Conservation (phyloP, 257 asterid genomes). For the Capsicum rhomboideum region DNA sequence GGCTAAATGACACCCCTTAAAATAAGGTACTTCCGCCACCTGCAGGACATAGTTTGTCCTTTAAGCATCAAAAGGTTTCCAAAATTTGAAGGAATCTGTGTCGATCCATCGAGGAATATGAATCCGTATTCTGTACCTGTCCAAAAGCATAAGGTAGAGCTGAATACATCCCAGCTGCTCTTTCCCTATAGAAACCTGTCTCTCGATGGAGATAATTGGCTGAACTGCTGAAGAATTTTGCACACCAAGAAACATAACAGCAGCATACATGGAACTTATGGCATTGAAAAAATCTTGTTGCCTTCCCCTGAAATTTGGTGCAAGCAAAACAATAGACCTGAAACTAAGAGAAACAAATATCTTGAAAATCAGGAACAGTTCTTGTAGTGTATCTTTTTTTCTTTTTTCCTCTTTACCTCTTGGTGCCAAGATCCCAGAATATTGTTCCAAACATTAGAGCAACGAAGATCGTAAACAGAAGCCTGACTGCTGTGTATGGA, state of each 20-base stretch:
- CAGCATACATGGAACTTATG: conserved; percentile 28
- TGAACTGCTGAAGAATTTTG: conserved; percentile 28
- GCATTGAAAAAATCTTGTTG: conserved; percentile 24
- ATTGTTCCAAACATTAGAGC: conserved; percentile 14
- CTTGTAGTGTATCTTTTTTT: background rate
- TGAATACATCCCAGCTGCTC: conserved; percentile 34
- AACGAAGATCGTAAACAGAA: conserved; percentile 8
- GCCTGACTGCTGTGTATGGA: conserved; percentile 8
- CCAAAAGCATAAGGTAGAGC: conserved; percentile 26
- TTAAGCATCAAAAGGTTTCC: background rate
- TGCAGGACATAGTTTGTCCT: background rate
- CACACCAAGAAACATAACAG: conserved; percentile 18
- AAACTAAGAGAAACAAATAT: background rate
- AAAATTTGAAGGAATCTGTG: background rate
- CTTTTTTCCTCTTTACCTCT: conserved; percentile 5
- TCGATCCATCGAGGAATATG: background rate
- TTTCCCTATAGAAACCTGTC: conserved; percentile 27
- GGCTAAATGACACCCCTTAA: background rate
- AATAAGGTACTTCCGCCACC: background rate
- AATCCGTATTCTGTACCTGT: conserved; percentile 11
- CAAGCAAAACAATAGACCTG: background rate
- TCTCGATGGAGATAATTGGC: conserved; percentile 22
- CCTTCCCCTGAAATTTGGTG: conserved; percentile 11
- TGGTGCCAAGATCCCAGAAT: conserved; percentile 12
- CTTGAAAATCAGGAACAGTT: background rate